Conservation (phyloP, 2,329 filamentous ascomycete species). For the Fusarium sp. region DNA sequence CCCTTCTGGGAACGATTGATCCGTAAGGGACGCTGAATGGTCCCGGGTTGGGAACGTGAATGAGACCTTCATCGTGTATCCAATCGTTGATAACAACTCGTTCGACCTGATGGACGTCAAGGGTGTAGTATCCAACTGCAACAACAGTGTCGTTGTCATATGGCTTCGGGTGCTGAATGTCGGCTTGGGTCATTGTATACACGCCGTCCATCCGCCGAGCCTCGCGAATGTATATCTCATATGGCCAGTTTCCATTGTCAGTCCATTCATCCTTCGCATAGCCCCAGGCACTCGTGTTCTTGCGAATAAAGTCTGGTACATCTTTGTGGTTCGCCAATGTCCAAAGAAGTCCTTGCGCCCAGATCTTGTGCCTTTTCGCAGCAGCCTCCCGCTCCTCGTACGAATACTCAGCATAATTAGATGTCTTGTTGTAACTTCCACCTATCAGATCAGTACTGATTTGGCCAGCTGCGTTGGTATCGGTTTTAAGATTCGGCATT, state of each 20-base stretch:
- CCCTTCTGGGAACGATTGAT: not conserved
- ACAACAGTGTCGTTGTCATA: conserved; percentile 7
- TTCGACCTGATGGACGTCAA: conserved; percentile 25
- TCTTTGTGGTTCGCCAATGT: conserved; percentile 20
- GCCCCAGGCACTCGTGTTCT: not conserved
- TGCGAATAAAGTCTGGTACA: not conserved
- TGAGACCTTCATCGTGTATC: conserved; percentile 18
- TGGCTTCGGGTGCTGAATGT: conserved; percentile 6
- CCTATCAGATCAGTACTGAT: conserved; percentile 30
- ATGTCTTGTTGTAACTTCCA: conserved; percentile 11
- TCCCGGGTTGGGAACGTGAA: conserved; percentile 9
- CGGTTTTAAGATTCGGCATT: conserved; percentile 31
- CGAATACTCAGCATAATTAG: conserved; percentile 27
- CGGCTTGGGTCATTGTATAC: conserved; percentile 24
- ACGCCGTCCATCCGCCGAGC: conserved; percentile 19
- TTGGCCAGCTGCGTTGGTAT: conserved; percentile 22
- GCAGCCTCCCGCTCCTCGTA: conserved; percentile 3
- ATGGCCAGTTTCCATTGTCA: conserved; percentile 16
- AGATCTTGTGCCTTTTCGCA: conserved; percentile 6
- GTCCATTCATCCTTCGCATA: conserved; percentile 27
- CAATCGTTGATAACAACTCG: conserved; percentile 11
- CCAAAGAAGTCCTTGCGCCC: conserved; percentile 25
- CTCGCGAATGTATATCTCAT: conserved; percentile 27
- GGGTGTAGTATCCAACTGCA: conserved; percentile 19
- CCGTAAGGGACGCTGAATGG: conserved; percentile 19